These are phyloP conservation scores for Penicillium coffeae DNA, from an alignment of 495 filamentous ascomycete species.

Conservation along the genomic window DNA sequence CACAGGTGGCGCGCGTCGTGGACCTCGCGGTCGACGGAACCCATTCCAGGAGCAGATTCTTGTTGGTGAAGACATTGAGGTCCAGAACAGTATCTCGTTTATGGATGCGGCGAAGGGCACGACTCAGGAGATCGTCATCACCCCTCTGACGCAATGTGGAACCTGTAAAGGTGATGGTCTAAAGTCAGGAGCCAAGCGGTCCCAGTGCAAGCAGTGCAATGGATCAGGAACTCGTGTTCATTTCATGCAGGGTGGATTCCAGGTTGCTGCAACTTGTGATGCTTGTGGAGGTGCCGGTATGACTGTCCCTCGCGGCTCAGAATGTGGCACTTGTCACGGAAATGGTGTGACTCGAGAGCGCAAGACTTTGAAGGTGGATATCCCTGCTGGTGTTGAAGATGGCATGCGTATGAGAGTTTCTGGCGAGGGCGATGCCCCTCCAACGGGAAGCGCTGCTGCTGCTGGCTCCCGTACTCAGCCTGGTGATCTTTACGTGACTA, in stretches of 20 bases:
- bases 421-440: constrained; percentile 82
- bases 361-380: constrained; percentile 79
- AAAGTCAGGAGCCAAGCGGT: constrained; percentile 70
- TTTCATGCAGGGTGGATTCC: constrained; percentile 87
- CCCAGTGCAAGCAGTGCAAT: constrained; percentile 72
- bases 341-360: constrained; percentile 73
- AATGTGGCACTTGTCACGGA: constrained; percentile 75
- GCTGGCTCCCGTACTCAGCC: constrained; percentile 55
- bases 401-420: constrained; percentile 82
- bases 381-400: constrained; percentile 91
- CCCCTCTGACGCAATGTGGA: constrained; percentile 70
- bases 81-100: constrained; percentile 87
- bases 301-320: constrained; percentile 66
- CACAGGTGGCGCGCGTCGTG: constrained; percentile 57
- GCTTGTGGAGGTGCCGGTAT: constrained; percentile 73
- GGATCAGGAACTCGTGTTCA: constrained; percentile 85
- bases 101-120: constrained; percentile 93
- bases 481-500: constrained; percentile 84
- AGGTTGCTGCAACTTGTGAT: constrained; percentile 86
- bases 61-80: constrained; percentile 90
- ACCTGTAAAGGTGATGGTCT: constrained; percentile 80
- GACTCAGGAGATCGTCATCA: constrained; percentile 71
- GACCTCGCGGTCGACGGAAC: constrained; percentile 49
- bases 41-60: constrained; percentile 74
- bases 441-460: constrained; percentile 59